Conservation (phyloP, 2,329 filamentous ascomycete genomes). For the Thelonectria blattea region DNA sequence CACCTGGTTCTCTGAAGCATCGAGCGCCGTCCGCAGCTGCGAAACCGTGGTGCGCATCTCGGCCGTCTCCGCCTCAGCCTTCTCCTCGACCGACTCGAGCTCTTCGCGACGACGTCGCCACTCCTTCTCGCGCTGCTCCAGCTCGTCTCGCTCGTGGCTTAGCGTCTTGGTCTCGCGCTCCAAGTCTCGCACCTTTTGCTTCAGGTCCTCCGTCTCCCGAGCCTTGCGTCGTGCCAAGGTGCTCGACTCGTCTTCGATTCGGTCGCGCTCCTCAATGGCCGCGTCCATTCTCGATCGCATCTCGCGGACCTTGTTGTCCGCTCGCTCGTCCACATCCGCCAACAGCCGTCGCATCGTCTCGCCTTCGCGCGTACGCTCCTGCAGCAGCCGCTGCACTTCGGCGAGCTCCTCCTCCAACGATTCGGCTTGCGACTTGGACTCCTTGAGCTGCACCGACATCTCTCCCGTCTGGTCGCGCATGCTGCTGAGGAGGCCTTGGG, state of each 20-base stretch:
- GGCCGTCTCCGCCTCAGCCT: conserved; percentile 72
- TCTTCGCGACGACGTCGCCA: conserved; percentile 77
- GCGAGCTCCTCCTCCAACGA: conserved; percentile 89
- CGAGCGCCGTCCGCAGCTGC: conserved; percentile 79
- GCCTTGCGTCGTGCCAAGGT: conserved; percentile 76
- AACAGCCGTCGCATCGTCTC: conserved; percentile 94
- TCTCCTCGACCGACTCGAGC: conserved; percentile 72
- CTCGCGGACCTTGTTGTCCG: conserved; percentile 82
- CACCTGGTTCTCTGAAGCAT: conserved; percentile 85
- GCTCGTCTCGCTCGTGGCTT: conserved; percentile 76
- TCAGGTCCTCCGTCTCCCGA: conserved; percentile 86
- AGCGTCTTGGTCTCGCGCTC: conserved; percentile 78
- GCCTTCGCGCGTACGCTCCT: conserved; percentile 86
- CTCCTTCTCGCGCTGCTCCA: conserved; percentile 75
- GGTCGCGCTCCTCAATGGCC: conserved; percentile 91
- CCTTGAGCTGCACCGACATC: conserved; percentile 88
- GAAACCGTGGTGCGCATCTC: conserved; percentile 80
- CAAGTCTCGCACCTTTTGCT: conserved; percentile 77
- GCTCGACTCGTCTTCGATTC: conserved; percentile 88
- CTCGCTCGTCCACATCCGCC: conserved; percentile 82
- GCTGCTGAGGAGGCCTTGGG: conserved; percentile 84
- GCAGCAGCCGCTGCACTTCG: conserved; percentile 84
- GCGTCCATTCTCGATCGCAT: conserved; percentile 89
- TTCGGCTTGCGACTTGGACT: conserved; percentile 81
- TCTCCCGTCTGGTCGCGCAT: conserved; percentile 94